Evolutionary conservation across 495 filamentous ascomycete species (phyloP), one percentile per base, ranked within the genome.

Genomic region (Penicillium arizonense): DNA sequence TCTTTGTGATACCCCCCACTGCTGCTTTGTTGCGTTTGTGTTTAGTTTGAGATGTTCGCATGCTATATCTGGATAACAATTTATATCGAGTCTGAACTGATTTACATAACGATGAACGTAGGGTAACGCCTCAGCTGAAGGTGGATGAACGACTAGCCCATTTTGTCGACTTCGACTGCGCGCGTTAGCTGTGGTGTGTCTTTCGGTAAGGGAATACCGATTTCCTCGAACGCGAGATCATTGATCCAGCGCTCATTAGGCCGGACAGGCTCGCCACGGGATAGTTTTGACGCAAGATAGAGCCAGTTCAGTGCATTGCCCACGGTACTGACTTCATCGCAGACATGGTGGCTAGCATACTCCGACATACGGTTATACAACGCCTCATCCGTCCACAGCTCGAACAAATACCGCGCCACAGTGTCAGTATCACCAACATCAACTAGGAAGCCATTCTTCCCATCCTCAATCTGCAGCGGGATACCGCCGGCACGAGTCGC

Each of bases 291-390:
- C 0, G 85, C 84, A 4, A 96, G 71, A 59, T 89, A 94, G 54
- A 89, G 77, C 89, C 90, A 95, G 52, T 71, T 78, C 23, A 93
- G 67, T 13, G 84, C 83, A 67, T 91, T 92, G 1, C 90, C 90
- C 0, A 91, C 88, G 0, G 90, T 95, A 43, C 86, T 81, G 10
- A 94, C 88, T 62, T 96, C 90, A 63, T 94, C 89, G 54, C 82
- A 89, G 5, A 93, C 87, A 57, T 86, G 81, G 2, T 57, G 71
- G 20, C 70, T 64, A 7, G 89, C 90, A 54, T 78, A 85, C n/a
- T 81, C 44, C 61, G 80, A 82, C 86, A 94, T 91, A 53, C 74
- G 69, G 49, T 79, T 62, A 63, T 87, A 88, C 24, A 86, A 70
- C 24, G 75, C 74, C 1, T 81, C 59, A 58, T 95, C 78, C 0